Evolutionary conservation across 2,329 filamentous ascomycete species (phyloP), one percentile per base, ranked within the genome.

Genomic region (Metarhizium guizhouense): DNA sequence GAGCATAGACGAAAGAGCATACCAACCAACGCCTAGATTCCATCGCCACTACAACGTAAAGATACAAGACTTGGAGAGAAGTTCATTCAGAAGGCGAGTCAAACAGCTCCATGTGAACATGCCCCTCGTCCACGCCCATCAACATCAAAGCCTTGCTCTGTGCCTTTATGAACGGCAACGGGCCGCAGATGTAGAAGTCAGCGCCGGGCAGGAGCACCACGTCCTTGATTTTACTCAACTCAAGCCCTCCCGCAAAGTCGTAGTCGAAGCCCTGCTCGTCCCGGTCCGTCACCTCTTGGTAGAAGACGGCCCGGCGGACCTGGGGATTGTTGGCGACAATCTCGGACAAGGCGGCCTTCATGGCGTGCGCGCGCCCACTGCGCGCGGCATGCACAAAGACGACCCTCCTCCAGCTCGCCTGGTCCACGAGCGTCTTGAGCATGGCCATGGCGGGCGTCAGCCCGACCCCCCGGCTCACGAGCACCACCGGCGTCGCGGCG

Each of bases 381-480:
- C 43, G 81, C 64, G 1, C 64, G 62, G 4, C 71, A 66, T 83
- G 80, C 54, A 83, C 72, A 71, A 78, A 83, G 47, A 77, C 76
- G 47, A 83, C 64, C 40, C 73, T 72, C 4, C 79, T 45, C 42
- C 25, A 72, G 32, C 65, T 65, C 8, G 71, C 67, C 55, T 72
- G 67, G 3, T 72, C 67, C 32, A 70, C 65, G 30, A 80, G 65
- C 3, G 76, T 74, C 64, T 79, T 78, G 54, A 82, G 67, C 59
- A 84, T 83, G 18, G 80, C 74, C n/a, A 80, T 69, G 62, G 83
- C 69, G 0, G 81, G 80, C 1, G 80, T 75, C 6, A 80, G 69
- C 34, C 81, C 79, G 5, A 80, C 76, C 36, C 81, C 81, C 2
- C 79, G 80, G 4, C 77, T 80, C 57, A 84, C 74, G 11, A 84